Evolutionary conservation across 306 rosid species (phyloP).

Genomic region (Ormosia semicastrata): DNA sequence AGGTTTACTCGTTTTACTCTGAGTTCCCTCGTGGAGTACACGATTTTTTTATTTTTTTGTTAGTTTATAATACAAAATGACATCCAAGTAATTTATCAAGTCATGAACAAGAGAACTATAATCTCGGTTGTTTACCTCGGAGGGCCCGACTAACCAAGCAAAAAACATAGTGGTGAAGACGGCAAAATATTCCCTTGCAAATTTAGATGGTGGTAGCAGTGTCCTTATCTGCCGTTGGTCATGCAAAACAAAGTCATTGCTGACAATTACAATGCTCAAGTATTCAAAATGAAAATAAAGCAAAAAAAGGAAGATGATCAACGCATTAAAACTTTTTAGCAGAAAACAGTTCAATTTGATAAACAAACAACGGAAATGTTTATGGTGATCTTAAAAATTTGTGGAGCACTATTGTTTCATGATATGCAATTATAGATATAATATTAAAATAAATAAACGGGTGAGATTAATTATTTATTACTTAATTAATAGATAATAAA

Average conservation of each 20-base stretch:
- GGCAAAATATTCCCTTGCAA: slow-evolving; percentile 84
- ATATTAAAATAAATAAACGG: no score
- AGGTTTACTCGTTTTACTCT: neutral
- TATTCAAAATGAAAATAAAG: neutral
- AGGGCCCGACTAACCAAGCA: slow-evolving; percentile 88
- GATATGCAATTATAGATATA: no score
- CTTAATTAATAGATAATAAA: no score
- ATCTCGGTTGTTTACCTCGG: slow-evolving; percentile 49
- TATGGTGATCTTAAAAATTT: no score
- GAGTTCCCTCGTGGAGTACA: neutral
- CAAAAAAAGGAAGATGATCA: neutral
- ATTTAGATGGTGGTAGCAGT: slow-evolving; percentile 65
- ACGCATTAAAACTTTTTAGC: neutral
- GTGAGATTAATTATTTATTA: no score
- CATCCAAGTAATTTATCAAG: neutral
- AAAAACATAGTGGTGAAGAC: slow-evolving; percentile 76
- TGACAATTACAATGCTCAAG: neutral
- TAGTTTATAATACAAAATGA: neutral
- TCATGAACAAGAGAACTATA: neutral
- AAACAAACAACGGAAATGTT: neutral
- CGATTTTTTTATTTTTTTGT: neutral
- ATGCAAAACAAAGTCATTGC: neutral
- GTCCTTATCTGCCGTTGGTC: slow-evolving; percentile 56
- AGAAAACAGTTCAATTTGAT: neutral
- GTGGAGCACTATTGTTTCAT: no score